These are phyloP conservation scores for Reticulascus tulasneorum DNA, from an alignment of 2,329 filamentous ascomycete genomes.

Conservation along the genomic window DNA sequence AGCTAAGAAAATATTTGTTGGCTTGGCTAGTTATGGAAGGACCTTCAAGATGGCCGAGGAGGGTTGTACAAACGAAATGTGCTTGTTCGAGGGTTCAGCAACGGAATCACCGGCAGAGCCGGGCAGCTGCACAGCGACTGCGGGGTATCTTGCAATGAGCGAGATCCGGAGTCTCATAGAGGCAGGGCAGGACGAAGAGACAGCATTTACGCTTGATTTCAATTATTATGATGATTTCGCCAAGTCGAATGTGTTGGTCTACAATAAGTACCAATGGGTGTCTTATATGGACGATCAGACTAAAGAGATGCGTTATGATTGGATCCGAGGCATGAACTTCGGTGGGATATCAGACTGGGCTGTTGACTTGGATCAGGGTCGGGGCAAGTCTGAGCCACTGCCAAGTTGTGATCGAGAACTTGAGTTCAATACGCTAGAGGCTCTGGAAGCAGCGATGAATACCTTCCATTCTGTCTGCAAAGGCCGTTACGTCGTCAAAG, in stretches of 20 bases:
- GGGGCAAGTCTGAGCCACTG: too few species aligned
- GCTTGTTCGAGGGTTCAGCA: slow-evolving; percentile 17
- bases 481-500: too few species aligned
- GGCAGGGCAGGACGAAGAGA: neutral
- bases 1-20: slow-evolving; percentile 25
- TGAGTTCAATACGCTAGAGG: too few species aligned
- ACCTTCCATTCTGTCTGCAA: too few species aligned
- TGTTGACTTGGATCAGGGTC: too few species aligned
- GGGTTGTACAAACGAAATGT: slow-evolving; percentile 21
- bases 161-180: slow-evolving; percentile 17
- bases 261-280: slow-evolving; percentile 27
- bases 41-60: slow-evolving; percentile 26
- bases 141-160: slow-evolving; percentile 24
- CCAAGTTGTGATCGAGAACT: too few species aligned
- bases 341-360: slow-evolving; percentile 29
- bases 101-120: slow-evolving; percentile 14
- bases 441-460: too few species aligned
- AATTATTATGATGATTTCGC: neutral
- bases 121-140: slow-evolving; percentile 22
- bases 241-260: slow-evolving; percentile 14
- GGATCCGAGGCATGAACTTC: slow-evolving; percentile 22
- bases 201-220: too few species aligned
- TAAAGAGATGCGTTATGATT: slow-evolving; percentile 17
- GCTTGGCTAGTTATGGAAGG: slow-evolving; percentile 25
- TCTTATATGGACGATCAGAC: slow-evolving; percentile 24